Conservation (phyloP, 345 rosid species). For the Arabidopsis thaliana region TAIR10.1 NC_003070.9:29463001-29463500, state of each 20-base stretch:
- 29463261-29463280: constrained; percentile 29
- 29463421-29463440: constrained; percentile 15
- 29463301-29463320: constrained; percentile 45
- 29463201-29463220: constrained; percentile 21
- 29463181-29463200: constrained; percentile 35
- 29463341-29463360: constrained; percentile 20
- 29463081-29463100: constrained; percentile 17
- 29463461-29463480: background rate
- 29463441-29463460: constrained; percentile 20
- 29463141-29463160: constrained; percentile 32
- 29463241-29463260: background rate
- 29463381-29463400: constrained; percentile 2
- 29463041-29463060: constrained; percentile 59
- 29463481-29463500: background rate
- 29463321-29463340: constrained; percentile 35
- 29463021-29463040: constrained; percentile 71
- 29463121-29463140: constrained; percentile 6
- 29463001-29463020: constrained; percentile 83
- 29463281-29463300: constrained; percentile 34
- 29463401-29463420: constrained; percentile 18
- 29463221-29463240: constrained; percentile 19
- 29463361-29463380: background rate
- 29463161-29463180: constrained; percentile 16
- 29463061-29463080: constrained; percentile 42
- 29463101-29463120: constrained; percentile 39